Conservation (phyloP, 805 yeast species). For the Vanderwaltozyma polyspora region DNA sequence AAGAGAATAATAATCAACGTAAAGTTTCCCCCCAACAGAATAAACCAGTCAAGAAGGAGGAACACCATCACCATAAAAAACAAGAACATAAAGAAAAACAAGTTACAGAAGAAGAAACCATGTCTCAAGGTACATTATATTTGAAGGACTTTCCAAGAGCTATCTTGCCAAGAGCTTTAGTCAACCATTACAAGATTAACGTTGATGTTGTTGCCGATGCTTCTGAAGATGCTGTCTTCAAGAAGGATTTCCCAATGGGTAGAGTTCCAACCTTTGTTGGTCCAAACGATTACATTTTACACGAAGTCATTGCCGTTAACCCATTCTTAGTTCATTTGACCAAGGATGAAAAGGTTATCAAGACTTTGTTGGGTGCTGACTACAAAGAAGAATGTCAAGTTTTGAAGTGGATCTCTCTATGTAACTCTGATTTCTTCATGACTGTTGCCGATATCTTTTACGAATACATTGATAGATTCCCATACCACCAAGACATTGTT, state of each 20-base stretch:
- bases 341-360: slow-evolving; percentile 25
- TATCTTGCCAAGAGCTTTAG: slow-evolving; percentile 32
- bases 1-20: too few species aligned
- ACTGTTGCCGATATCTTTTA: slow-evolving; percentile 37
- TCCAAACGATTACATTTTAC: slow-evolving; percentile 61
- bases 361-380: slow-evolving; percentile 42
- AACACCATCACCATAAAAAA: background rate
- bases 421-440: slow-evolving; percentile 54
- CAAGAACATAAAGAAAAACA: slow-evolving; percentile 8
- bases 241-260: slow-evolving; percentile 48
- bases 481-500: slow-evolving; percentile 62
- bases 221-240: slow-evolving; percentile 24
- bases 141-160: slow-evolving; percentile 35
- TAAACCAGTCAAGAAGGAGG: too few species aligned
- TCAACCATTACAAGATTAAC: slow-evolving; percentile 51
- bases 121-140: slow-evolving; percentile 4
- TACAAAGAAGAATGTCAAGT: slow-evolving; percentile 36
- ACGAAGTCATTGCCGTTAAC: slow-evolving; percentile 54
- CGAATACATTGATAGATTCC: slow-evolving; percentile 49
- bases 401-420: slow-evolving; percentile 65
- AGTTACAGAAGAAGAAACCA: too few species aligned
- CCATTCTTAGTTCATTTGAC: slow-evolving; percentile 34
- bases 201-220: slow-evolving; percentile 33
- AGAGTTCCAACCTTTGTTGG: slow-evolving; percentile 63
- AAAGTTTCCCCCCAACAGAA: too few species aligned